Evolutionary conservation across 2,329 filamentous ascomycete species (phyloP).

Genomic region (Aureobasidium musti): DNA sequence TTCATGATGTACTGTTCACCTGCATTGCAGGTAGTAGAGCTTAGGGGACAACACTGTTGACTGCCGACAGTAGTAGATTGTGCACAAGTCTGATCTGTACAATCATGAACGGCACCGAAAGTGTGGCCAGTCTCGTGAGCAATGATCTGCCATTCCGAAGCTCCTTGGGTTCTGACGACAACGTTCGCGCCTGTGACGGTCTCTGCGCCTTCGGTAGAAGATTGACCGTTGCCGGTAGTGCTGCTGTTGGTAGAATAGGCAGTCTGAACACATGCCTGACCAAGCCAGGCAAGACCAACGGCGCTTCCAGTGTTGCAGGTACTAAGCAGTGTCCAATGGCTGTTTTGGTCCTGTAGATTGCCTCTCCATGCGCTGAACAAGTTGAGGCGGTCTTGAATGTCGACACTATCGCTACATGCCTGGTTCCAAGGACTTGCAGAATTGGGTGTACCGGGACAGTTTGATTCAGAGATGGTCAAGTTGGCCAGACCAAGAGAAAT

Average conservation of each 20-base stretch:
- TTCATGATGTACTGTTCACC: conserved; percentile 90
- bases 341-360: conserved; percentile 72
- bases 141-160: conserved; percentile 91
- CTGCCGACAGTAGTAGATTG: conserved; percentile 61
- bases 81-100: conserved; percentile 66
- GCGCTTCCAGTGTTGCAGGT: conserved; percentile 79
- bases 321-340: conserved; percentile 88
- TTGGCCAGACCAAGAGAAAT: conserved; percentile 90
- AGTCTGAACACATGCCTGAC: conserved; percentile 73
- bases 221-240: conserved; percentile 42
- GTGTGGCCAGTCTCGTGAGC: conserved; percentile 94
- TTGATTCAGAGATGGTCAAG: conserved; percentile 71
- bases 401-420: conserved; percentile 61
- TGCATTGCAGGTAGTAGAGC: conserved; percentile 68
- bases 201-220: conserved; percentile 57
- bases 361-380: conserved; percentile 89
- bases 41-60: conserved; percentile 80
- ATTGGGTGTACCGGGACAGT: conserved; percentile 71
- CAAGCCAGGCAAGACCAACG: conserved; percentile 90
- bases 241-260: conserved; percentile 51
- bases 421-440: conserved; percentile 80
- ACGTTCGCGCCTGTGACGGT: conserved; percentile 86
- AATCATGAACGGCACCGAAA: conserved; percentile 95
- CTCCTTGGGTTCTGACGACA: conserved; percentile 68
- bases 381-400: conserved; percentile 78